A percentile compares a stretch with the other conserved stretches of the same genome.
These are phyloP conservation scores for Nitzschia putrida DNA, from an alignment of 108 stramenopile genomes.

Conservation along the genomic window DNA sequence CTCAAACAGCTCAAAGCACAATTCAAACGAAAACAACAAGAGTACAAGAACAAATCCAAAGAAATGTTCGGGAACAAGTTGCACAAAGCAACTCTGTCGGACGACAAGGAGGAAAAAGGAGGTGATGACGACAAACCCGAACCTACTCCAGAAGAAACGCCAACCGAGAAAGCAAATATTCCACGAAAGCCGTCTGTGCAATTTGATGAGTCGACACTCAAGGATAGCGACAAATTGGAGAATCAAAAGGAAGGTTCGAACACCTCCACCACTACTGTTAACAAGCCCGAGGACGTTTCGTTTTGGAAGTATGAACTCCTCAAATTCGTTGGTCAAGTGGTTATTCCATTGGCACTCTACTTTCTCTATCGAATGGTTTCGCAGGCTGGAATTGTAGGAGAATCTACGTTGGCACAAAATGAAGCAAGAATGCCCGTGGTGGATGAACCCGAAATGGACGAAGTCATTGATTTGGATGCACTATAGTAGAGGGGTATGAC, in stretches of 20 bases:
- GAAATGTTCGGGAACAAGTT: conserved; percentile 45
- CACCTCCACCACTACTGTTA: not conserved
- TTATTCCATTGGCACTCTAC: conserved; percentile 12
- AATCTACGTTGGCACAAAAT: conserved; percentile 4
- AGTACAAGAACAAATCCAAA: conserved; percentile 39
- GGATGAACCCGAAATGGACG: conserved; percentile 1
- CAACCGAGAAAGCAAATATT: not conserved
- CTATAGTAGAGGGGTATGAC: not conserved
- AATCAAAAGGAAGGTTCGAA: not conserved
- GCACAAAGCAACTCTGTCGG: not conserved
- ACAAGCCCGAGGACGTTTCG: not conserved
- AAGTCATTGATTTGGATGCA: not conserved
- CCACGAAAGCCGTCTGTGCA: not conserved
- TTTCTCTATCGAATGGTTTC: conserved; percentile 17
- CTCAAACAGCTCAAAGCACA: conserved; percentile 31
- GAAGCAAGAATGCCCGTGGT: not conserved
- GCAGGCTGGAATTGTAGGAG: not conserved
- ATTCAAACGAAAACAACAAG: conserved; percentile 33
- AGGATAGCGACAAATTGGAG: conserved; percentile 1
- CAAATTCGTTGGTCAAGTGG: not conserved
- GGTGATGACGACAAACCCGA: not conserved
- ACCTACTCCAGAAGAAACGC: not conserved
- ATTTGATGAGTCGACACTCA: conserved; percentile 7
- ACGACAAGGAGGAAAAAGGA: not conserved
- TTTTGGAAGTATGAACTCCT: conserved; percentile 17